phyloP scores from a whole-genome alignment of 257 asterid species.

The Cynanchum wilfordii region DNA sequence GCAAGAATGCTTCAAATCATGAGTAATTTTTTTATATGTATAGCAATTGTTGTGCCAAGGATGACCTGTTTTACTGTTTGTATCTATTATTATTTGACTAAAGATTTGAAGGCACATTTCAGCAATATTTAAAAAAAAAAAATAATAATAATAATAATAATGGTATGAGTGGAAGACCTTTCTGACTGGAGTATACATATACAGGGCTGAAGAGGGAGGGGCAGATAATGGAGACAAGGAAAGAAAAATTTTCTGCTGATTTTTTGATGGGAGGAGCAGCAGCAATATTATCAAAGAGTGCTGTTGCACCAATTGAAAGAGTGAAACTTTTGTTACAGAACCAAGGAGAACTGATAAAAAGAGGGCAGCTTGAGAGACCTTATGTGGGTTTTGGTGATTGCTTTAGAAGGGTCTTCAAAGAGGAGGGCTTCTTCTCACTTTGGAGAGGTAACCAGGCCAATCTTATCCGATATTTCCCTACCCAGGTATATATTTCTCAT shows the following conservation, averaged over 20 bases:
- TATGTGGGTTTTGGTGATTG: conserved; percentile 64
- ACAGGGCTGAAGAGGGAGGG: conserved; percentile 39
- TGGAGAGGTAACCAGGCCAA: conserved; percentile 99
- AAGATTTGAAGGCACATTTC: background rate
- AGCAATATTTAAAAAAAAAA: background rate
- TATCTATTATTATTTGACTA: background rate
- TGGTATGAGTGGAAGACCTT: background rate
- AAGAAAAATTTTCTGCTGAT: conserved; percentile 68
- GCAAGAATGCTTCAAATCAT: background rate
- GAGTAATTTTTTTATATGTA: background rate
- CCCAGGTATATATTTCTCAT: conserved; percentile 51
- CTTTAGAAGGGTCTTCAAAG: conserved; percentile 60
- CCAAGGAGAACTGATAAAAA: conserved; percentile 83
- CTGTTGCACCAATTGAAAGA: conserved; percentile 95
- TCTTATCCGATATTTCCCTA: conserved; percentile 89
- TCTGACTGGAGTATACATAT: conserved; percentile 5
- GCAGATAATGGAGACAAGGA: conserved; percentile 46
- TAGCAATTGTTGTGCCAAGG: too few species aligned
- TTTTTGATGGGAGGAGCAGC: conserved; percentile 82
- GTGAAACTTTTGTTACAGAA: conserved; percentile 96
- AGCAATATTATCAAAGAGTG: conserved; percentile 71
- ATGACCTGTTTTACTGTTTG: background rate
- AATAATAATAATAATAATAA: background rate
- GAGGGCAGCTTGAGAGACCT: conserved; percentile 79
- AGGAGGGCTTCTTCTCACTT: conserved; percentile 71